phyloP scores from a whole-genome alignment of 208 protist species.

The Trypanosoma melophagium region DNA sequence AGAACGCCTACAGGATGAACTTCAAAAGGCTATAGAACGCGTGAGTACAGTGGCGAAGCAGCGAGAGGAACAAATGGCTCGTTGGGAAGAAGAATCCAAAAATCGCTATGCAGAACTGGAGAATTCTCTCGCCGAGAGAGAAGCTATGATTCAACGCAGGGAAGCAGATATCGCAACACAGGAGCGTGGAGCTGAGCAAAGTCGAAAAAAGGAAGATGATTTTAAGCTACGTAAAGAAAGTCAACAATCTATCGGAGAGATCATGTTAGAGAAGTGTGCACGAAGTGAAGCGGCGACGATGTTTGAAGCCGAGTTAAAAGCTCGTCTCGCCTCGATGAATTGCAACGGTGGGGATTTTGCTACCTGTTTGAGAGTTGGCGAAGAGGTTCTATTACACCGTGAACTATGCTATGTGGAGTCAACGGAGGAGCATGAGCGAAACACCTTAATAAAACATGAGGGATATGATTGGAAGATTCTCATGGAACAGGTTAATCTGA shows the following conservation, averaged over 20 bases:
- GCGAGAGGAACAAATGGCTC: slow-evolving; percentile 28
- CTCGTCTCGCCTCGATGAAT: neutral
- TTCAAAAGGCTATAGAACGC: slow-evolving; percentile 38
- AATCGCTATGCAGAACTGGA: slow-evolving; percentile 41
- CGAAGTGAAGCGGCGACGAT: slow-evolving; percentile 4
- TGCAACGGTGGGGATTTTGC: slow-evolving; percentile 8
- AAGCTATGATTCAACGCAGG: slow-evolving; percentile 32
- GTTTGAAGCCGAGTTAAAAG: slow-evolving; percentile 1
- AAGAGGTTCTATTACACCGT: slow-evolving; percentile 10
- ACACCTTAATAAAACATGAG: neutral
- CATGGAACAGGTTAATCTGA: slow-evolving; percentile 4
- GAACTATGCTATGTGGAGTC: slow-evolving; percentile 8
- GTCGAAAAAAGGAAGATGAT: neutral
- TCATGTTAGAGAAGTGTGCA: neutral
- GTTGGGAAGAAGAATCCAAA: slow-evolving; percentile 35
- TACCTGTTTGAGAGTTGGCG: neutral
- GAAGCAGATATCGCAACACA: slow-evolving; percentile 22
- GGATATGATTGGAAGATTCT: neutral
- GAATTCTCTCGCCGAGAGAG: slow-evolving; percentile 26
- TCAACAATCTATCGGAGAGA: neutral
- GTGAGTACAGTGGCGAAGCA: slow-evolving; percentile 29
- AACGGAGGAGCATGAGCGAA: neutral
- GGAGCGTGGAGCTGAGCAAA: slow-evolving; percentile 26
- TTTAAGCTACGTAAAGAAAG: neutral
- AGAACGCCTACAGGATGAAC: slow-evolving; percentile 39